Conservation (phyloP, 352 stramenopile genomes). For the Thalassiosira sp. region DNA sequence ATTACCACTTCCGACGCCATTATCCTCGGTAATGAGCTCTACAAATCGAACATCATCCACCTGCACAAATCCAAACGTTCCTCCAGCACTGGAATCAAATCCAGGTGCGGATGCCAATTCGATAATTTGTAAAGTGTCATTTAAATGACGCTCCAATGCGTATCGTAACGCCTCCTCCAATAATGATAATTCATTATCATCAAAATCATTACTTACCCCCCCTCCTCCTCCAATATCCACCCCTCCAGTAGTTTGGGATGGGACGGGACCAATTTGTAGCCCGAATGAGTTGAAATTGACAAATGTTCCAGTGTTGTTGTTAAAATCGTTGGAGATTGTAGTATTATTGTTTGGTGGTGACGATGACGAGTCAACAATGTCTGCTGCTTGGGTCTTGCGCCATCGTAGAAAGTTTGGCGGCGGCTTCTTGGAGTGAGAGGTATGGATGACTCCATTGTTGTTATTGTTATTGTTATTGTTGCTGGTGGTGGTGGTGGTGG, state of each 20-base stretch:
- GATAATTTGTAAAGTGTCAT: background rate
- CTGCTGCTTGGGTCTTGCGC: background rate
- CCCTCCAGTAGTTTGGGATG: too few relatives aligned
- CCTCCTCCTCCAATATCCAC: too few relatives aligned
- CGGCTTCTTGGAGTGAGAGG: too few relatives aligned
- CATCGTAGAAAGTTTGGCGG: slow-evolving; percentile 2
- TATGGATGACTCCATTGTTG: too few relatives aligned
- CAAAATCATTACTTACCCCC: too few relatives aligned
- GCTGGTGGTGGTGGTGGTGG: background rate
- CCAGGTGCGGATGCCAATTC: background rate
- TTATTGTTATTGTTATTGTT: background rate
- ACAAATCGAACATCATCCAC: background rate
- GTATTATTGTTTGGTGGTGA: background rate
- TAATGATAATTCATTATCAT: too few relatives aligned
- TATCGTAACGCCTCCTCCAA: too few relatives aligned
- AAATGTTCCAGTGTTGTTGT: background rate
- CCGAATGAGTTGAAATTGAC: background rate
- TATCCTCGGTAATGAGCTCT: background rate
- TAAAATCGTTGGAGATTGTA: background rate
- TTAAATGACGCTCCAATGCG: background rate
- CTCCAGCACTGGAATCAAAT: background rate
- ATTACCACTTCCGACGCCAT: background rate
- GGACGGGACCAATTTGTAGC: background rate
- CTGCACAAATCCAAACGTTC: background rate
- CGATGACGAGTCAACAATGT: too few relatives aligned